Evolutionary conservation across 2,329 filamentous ascomycete genomes (phyloP).

Genomic region (Penicillium sp.): DNA sequence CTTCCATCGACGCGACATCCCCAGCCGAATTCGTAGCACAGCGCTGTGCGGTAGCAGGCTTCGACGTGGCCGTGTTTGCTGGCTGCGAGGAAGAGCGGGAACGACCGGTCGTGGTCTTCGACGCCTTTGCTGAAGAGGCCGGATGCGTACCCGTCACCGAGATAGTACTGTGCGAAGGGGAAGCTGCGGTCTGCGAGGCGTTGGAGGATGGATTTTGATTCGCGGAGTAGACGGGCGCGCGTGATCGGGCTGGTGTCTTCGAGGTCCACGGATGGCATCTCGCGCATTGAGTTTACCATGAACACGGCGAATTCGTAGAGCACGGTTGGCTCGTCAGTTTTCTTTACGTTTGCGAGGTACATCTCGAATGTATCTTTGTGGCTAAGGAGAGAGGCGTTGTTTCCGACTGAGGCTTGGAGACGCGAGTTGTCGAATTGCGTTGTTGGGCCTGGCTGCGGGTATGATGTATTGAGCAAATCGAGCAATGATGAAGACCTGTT

Average conservation of each 20-base stretch:
- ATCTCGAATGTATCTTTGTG: slow-evolving; percentile 94
- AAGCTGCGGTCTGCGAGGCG: slow-evolving; percentile 83
- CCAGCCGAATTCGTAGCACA: slow-evolving; percentile 99
- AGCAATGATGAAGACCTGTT: slow-evolving; percentile 60
- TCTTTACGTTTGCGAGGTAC: slow-evolving; percentile 96
- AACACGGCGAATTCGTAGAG: slow-evolving; percentile 97
- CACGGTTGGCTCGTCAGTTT: slow-evolving; percentile 84
- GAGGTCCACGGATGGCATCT: slow-evolving; percentile 60
- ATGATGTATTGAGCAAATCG: slow-evolving; percentile 66
- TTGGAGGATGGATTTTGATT: slow-evolving; percentile 87
- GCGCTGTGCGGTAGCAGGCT: slow-evolving; percentile 85
- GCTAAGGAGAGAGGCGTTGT: slow-evolving; percentile 86
- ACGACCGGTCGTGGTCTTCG: slow-evolving; percentile 86
- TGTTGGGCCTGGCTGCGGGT: slow-evolving; percentile 74
- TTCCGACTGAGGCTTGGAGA: slow-evolving; percentile 75
- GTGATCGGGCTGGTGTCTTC: slow-evolving; percentile 47
- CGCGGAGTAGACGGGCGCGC: slow-evolving; percentile 68
- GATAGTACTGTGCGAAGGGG: slow-evolving; percentile 96
- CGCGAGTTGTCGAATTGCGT: slow-evolving; percentile 74
- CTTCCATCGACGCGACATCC: slow-evolving; percentile 84
- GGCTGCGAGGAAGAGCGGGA: slow-evolving; percentile 86
- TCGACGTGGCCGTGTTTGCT: slow-evolving; percentile 97
- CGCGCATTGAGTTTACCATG: slow-evolving; percentile 83
- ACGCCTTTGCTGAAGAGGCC: slow-evolving; percentile 94
- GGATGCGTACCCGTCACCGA: slow-evolving; percentile 90